Percentiles rank a stretch among this genome's conserved stretches.
Evolutionary conservation across 2,329 filamentous ascomycete genomes (phyloP).

Genomic region (Fusarium mundagurra): DNA sequence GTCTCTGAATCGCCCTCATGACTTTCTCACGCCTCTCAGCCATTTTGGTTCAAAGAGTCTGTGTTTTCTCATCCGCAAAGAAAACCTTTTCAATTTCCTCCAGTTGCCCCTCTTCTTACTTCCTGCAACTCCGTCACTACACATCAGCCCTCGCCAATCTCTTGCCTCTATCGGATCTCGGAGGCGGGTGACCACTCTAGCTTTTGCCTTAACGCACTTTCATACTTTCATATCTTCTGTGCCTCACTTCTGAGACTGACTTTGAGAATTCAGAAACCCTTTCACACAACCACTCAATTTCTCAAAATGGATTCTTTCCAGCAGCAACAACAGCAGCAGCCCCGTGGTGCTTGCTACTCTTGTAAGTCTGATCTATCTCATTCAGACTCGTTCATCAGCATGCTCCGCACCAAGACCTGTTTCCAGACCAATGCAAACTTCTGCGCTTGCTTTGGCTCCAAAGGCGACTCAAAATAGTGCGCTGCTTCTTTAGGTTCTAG

Average conservation of each 20-base stretch:
- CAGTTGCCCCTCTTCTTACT: conserved; percentile 14
- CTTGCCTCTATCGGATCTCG: conserved; percentile 42
- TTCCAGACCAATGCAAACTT: neutral
- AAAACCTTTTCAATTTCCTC: conserved; percentile 7
- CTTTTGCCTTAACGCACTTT: conserved; percentile 13
- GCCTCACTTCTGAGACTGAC: conserved; percentile 22
- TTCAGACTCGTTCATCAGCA: neutral
- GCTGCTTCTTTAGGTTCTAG: neutral
- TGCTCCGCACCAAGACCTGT: neutral
- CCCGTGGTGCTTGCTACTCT: conserved; percentile 62
- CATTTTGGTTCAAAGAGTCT: conserved; percentile 2
- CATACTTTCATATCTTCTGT: neutral
- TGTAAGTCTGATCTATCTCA: conserved; percentile 51
- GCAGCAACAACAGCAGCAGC: conserved; percentile 32
- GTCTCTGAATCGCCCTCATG: neutral
- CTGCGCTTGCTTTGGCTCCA: neutral
- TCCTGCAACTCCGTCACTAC: conserved; percentile 27
- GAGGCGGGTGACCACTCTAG: conserved; percentile 28
- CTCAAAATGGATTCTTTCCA: conserved; percentile 54
- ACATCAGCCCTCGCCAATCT: conserved; percentile 41
- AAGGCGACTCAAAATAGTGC: neutral
- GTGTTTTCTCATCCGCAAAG: neutral
- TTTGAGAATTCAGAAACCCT: conserved; percentile 18
- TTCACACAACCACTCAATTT: conserved; percentile 15
- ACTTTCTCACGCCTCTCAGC: conserved; percentile 2